Base-by-base conservation (phyloP, 164 flowering plant genomes). In the Chimonanthus praecox region DNA sequence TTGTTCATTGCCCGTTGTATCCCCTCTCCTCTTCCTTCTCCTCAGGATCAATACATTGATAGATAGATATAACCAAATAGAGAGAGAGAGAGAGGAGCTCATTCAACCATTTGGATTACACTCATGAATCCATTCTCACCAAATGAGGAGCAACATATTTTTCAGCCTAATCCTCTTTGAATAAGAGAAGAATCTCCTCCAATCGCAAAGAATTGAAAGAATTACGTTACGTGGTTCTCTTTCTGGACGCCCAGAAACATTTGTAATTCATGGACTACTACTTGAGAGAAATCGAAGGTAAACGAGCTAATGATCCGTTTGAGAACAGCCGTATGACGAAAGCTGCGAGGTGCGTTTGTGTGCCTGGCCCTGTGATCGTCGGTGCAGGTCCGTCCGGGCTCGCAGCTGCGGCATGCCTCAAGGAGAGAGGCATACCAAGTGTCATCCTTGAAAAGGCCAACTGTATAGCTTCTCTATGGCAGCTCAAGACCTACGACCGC, bases 301-400 rank as follows among this genome's bases (percentile, higher is more conserved):
- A 90, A 65, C 67, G 73, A 51, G 49, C 77, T 11, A 83, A 90
- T 74, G 92, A 88, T 64, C 81, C 54, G 3, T 66, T 74, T 11
- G 33, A 67, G 44, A 58, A 7, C 43, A 60, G 18, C 16, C 74
- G 73, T 49, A 71, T 2, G 58, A 66, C 16, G 3, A 74, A 44
- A 18, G 6, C 46, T 4, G 16, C 68, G 3, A 78, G 75, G 68
- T 46, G 82, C 47, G 70, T 82, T 4, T 77, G 77, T 78, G 87
- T 87, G 3, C 79, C 78, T 0, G 90, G 95, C 0, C 91, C 95
- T 0, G 69, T 92, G 51, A 86, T 92, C 11, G 88, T 92, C 4
- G 97, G 97, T 0, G 94, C 95, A 1, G 97, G 97, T 2, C 97
- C 97, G 0, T 89, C 97, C 1, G 97, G 97, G 0, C 83, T 92